These are phyloP conservation scores for Trichoderma sp. DNA, from an alignment of 2,329 filamentous ascomycete genomes.

Conservation along the genomic window DNA sequence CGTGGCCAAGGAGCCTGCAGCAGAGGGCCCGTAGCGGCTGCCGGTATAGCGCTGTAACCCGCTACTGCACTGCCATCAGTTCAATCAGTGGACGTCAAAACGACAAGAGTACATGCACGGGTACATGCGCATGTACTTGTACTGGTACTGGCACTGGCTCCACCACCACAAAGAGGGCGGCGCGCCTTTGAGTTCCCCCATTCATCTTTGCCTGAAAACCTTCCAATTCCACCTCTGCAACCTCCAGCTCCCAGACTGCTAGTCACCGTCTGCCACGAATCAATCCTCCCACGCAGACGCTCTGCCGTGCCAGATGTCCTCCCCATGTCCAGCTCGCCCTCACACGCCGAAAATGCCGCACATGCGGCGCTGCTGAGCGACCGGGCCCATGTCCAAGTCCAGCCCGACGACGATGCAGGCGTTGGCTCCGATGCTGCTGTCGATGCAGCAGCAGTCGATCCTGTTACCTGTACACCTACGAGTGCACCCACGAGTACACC, in stretches of 20 bases:
- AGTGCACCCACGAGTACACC: background rate
- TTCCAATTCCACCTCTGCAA: slow-evolving; percentile 21
- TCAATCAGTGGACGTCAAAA: background rate
- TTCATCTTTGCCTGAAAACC: slow-evolving; percentile 10
- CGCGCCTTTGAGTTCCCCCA: slow-evolving; percentile 6
- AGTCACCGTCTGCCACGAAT: slow-evolving; percentile 26
- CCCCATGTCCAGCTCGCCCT: slow-evolving; percentile 57
- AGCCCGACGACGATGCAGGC: slow-evolving; percentile 5
- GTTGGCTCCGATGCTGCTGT: background rate
- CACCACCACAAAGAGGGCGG: background rate
- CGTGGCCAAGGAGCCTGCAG: background rate
- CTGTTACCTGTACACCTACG: background rate
- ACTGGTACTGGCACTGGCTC: background rate
- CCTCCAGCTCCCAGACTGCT: slow-evolving; percentile 22
- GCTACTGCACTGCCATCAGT: background rate
- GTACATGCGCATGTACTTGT: background rate
- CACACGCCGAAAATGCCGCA: slow-evolving; percentile 56
- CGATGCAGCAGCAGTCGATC: background rate
- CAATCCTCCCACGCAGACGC: slow-evolving; percentile 27
- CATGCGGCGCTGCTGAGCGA: slow-evolving; percentile 44
- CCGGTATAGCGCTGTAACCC: background rate
- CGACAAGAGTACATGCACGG: background rate
- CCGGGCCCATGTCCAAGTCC: slow-evolving; percentile 19
- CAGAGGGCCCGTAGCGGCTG: background rate
- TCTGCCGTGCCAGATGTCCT: slow-evolving; percentile 50